These are phyloP conservation scores for Gigaspora rosea DNA, from an alignment of 192 early-diverging fungal species.

Conservation along the genomic window DNA sequence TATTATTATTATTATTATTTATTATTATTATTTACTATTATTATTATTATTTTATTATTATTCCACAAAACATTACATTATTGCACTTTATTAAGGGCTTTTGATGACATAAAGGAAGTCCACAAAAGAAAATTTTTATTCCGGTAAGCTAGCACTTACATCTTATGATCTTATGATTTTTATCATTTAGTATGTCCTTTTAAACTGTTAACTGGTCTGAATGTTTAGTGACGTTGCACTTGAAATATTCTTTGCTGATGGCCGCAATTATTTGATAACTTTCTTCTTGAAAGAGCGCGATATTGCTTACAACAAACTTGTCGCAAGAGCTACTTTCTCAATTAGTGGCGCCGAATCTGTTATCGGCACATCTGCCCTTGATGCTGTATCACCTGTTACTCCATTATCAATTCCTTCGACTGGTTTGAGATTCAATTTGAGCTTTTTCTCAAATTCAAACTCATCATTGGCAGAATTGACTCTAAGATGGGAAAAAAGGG, in stretches of 20 bases:
- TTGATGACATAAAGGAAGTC: conserved; percentile 66
- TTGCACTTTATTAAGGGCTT: conserved; percentile 39
- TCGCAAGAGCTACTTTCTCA: conserved; percentile 52
- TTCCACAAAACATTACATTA: too few relatives aligned
- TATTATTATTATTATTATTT: neutral
- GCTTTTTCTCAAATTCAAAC: conserved; percentile 63
- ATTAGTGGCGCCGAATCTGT: conserved; percentile 50
- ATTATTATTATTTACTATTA: neutral
- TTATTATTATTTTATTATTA: neutral
- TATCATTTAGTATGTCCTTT: neutral
- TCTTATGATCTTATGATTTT: neutral
- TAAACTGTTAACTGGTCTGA: neutral
- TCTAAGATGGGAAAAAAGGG: conserved; percentile 78
- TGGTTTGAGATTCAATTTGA: conserved; percentile 50
- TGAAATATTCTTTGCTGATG: conserved; percentile 80
- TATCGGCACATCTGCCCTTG: conserved; percentile 44
- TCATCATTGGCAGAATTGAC: conserved; percentile 69
- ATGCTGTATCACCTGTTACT: conserved; percentile 44
- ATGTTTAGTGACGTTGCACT: conserved; percentile 66
- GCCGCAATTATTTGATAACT: conserved; percentile 73
- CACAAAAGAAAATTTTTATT: conserved; percentile 65
- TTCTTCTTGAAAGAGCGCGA: conserved; percentile 66
- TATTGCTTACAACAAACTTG: conserved; percentile 61
- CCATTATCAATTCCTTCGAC: conserved; percentile 17
- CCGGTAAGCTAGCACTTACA: conserved; percentile 35